Base-by-base conservation (phyloP, 345 rosid species). In the Ailanthus altissimus region DNA sequence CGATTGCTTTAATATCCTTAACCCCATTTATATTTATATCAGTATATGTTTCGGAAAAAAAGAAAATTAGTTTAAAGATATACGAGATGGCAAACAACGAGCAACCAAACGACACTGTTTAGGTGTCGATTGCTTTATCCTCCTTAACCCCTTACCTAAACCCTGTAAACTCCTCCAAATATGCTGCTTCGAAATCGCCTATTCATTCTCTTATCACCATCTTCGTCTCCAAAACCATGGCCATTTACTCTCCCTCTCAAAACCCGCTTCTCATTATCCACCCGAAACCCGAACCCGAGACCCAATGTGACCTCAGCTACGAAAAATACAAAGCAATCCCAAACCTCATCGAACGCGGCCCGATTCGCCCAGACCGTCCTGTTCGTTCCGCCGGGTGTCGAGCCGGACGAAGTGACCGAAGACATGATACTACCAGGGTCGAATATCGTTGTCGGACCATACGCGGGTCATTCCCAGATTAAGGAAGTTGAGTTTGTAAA, bases 391-490 rank as follows among this genome's bases (percentile, higher is more conserved):
- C 98, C 98, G 4, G 98, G 98, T 6, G 90, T 94, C 5, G 92
- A 90, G 2, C 83, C 87, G 11, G 94, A 85, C 10, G 91, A 89
- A 78, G 85, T 93, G 49, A 81, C 85, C 0, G 94, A 87, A 8
- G 91, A 90, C 10, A 93, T 89, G 94, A 83, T 95, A 3, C 82
- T 95, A 28, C 93, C 98, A 1, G 98, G 96, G 13, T 92, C 99
- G 67, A 95, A 95, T 65, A 95, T 95, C 47, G 96, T 93, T 28
- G 57, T 87, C 70, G 99, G 99, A 47, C 98, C 90, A 1, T 91
- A 88, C 72, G 97, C 98, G 74, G 98, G 99, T 75, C 93, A 95
- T 78, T 72, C 97, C 14, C 97, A 90, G 85, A 92, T 95, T 79
- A 95, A 89, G 85, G 91, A 92, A 72, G 97, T 93, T 54, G 93